Evolutionary conservation across 495 filamentous ascomycete genomes (phyloP), one percentile per base, ranked within the genome.

Genomic region (Penicillium malachiteum): DNA sequence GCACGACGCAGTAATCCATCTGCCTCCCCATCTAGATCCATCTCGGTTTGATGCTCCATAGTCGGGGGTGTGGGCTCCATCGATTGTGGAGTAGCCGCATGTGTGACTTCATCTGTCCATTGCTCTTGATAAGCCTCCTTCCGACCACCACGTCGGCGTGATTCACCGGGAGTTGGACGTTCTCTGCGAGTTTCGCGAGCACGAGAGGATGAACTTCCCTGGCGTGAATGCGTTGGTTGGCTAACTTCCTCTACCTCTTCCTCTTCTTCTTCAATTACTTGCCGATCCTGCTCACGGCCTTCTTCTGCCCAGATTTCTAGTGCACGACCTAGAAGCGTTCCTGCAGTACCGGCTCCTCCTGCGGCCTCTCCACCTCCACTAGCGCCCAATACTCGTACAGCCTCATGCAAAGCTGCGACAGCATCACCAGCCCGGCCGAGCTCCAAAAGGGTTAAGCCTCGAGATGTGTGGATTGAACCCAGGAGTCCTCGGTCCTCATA

Each of bases 251-350:
- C 53, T 14, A 64, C 67, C 26, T 52, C 53, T 14, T 65, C 67
- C 26, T 71, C 69, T 0, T 64, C 50, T 2, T 47, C 8, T 35
- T 44, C 45, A 1, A 52, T 21, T 13, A n/a, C 39, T 43, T 26
- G 50, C 11, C 55, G 53, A 33, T 70, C 67, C 3, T 62, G 58
- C 32, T 71, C 68, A 13, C 66, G 64, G 2, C 72, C 75, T 35
- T 76, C 73, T n/a, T 67, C 16, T 0, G 83, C 77, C 66, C 84
- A 87, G 64, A 91, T 83, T 52, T 89, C 84, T 1, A 92, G 72
- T 9, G 88, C 88, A 48, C 89, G 87, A 43, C 84, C 86, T 13
- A 92, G 70, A 35, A 92, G 69, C 52, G 89, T 89, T 10, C 86
- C 89, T 5, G 88, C 88, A 43, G 90, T 84, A 9, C 88, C 83